A percentile compares a stretch with the other conserved stretches of the same genome.
Evolutionary conservation across 192 early-diverging fungal species (phyloP).

Genomic region (Umbelopsis sp.): DNA sequence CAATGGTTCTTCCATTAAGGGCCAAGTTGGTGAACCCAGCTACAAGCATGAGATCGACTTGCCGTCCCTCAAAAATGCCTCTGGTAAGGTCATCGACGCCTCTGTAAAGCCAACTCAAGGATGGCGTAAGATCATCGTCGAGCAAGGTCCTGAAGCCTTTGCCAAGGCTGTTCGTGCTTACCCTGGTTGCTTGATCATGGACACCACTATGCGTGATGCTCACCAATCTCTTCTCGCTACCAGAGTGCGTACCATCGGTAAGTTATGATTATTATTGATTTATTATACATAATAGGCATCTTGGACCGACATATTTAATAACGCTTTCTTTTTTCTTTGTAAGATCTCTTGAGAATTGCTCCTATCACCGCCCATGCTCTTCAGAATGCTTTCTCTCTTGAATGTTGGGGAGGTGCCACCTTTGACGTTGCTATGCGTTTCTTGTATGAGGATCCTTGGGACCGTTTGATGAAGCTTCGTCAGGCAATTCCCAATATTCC

Average conservation of each 20-base stretch:
- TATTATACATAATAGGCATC: neutral
- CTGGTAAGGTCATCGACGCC: conserved; percentile 56
- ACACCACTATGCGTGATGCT: conserved; percentile 97
- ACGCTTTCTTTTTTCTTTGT: too few species aligned
- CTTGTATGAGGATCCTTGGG: conserved; percentile 97
- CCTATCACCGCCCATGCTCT: conserved; percentile 86
- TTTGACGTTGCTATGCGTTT: conserved; percentile 98
- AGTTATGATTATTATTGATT: conserved; percentile 34
- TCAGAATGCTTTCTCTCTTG: conserved; percentile 86
- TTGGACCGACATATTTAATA: neutral
- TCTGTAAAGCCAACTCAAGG: conserved; percentile 65
- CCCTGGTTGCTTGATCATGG: conserved; percentile 88
- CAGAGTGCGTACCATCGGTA: conserved; percentile 93
- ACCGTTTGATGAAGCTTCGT: conserved; percentile 83
- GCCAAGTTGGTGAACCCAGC: conserved; percentile 80
- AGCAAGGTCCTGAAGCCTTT: conserved; percentile 88
- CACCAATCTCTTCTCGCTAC: conserved; percentile 96
- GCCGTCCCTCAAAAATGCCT: conserved; percentile 54
- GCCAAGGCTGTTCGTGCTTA: conserved; percentile 89
- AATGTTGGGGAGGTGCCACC: conserved; percentile 98
- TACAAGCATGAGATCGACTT: conserved; percentile 66
- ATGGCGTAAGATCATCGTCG: conserved; percentile 87
- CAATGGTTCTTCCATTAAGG: conserved; percentile 91
- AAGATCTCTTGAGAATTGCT: conserved; percentile 80
- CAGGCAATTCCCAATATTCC: conserved; percentile 92